Base-by-base conservation (phyloP, 129 eudicot species). In the Flaveria bidentis region DNA sequence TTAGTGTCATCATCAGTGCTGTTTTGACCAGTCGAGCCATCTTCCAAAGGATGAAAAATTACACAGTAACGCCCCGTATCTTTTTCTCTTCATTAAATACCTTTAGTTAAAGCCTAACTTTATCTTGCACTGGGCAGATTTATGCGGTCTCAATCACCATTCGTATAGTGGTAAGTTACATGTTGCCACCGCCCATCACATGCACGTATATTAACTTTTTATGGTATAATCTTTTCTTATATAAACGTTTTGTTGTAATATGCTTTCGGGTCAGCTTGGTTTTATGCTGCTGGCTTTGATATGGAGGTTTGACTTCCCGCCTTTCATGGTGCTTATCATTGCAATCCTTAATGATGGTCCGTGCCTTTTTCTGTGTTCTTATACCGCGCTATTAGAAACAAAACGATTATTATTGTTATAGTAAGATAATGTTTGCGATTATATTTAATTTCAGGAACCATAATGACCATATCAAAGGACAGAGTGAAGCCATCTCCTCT, bases 241-340 rank as follows among this genome's bases (percentile, higher is more conserved):
- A 25, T 30, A 13, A 72, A 57, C 64, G 28, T 25, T 52, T 67
- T 42, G 1, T 77, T 51, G n/a, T 78, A 13, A 62, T 67, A n/a
- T 57, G 16, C 15, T 73, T 42, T 18, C 42, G 52, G 77, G 77
- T 60, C 88, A 94, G 99, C 93, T 94, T 28, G 99, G 99, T 13
- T 95, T 95, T 81, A 91, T 95, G 99, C 78, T 95, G 41, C 85
- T 95, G 62, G 99, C 99, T 22, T 84, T 95, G 61, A 86, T 95
- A 80, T 95, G 99, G 99, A 74, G 77, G 76, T 95, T 95, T 53
- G 97, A 95, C 88, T 95, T 95, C 78, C 99, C 99, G 6, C 99
- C 99, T 69, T 95, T 95, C 76, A 95, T 95, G 99, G 99, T 95
- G 80, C 97, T 95, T 61, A 95, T 95, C 81, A 95, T 95, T 81